Conservation (phyloP, 2,329 filamentous ascomycete genomes). For the Magnaporthales sp. region DNA sequence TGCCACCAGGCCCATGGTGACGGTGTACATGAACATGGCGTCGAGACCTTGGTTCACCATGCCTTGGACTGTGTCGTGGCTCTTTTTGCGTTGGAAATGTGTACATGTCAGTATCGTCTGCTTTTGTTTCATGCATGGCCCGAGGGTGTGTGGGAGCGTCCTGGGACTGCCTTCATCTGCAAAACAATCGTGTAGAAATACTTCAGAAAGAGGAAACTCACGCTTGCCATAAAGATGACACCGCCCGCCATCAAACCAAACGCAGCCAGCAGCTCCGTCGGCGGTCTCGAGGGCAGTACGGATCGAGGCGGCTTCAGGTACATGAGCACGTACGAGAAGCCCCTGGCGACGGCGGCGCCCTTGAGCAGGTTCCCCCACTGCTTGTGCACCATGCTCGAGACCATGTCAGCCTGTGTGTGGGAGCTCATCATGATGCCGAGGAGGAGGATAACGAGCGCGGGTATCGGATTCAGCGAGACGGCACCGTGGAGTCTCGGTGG, state of each 20-base stretch:
- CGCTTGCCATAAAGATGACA: constrained; percentile 85
- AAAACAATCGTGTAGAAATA: not conserved
- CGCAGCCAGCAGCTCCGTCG: constrained; percentile 77
- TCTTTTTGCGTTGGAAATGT: constrained; percentile 31
- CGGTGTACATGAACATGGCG: constrained; percentile 89
- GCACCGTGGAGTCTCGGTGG: constrained; percentile 55
- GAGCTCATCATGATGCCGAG: constrained; percentile 93
- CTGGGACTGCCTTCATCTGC: too few species aligned
- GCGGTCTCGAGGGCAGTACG: constrained; percentile 72
- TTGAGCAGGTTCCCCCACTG: constrained; percentile 87
- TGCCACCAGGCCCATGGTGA: constrained; percentile 75
- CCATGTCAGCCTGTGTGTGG: constrained; percentile 75
- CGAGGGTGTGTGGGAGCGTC: too few species aligned
- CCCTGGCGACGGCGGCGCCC: constrained; percentile 70
- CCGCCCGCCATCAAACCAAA: constrained; percentile 87
- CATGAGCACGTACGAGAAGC: constrained; percentile 68
- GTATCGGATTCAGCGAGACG: constrained; percentile 80
- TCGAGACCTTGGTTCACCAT: constrained; percentile 72
- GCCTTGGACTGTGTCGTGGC: constrained; percentile 65
- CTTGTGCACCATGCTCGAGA: constrained; percentile 84
- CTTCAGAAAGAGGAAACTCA: constrained; percentile 33
- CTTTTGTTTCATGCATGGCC: too few species aligned
- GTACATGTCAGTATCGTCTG: not conserved
- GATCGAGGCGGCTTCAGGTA: constrained; percentile 77
- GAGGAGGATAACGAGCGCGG: constrained; percentile 75